phyloP scores from a whole-genome alignment of 768 basidiomycete genomes.

The Naematelia aurantialba region DNA sequence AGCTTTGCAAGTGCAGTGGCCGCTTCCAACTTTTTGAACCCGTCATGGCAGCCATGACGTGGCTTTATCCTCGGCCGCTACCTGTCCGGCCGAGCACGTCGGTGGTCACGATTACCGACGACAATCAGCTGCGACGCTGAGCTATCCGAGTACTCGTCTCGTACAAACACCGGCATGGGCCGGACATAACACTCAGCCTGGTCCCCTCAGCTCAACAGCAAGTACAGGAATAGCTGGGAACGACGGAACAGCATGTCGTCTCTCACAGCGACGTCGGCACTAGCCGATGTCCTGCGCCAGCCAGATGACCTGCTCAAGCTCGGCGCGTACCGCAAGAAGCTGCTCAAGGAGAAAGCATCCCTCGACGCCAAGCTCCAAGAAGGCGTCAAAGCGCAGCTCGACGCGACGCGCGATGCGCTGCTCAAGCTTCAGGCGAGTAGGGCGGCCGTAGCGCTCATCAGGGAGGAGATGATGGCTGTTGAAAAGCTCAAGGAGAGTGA shows the following conservation, averaged over 20 bases:
- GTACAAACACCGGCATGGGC: too few species aligned
- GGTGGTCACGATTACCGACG: not conserved
- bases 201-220: too few species aligned
- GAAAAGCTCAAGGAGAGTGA: conserved; percentile 73
- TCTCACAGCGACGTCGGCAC: conserved; percentile 26
- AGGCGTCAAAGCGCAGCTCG: conserved; percentile 88
- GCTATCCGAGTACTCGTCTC: too few species aligned
- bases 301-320: conserved; percentile 91
- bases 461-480: conserved; percentile 51
- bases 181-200: too few species aligned
- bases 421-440: conserved; percentile 45
- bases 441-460: conserved; percentile 39
- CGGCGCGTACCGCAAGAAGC: conserved; percentile 80
- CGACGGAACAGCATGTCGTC: conserved; percentile 6
- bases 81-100: too few species aligned
- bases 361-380: conserved; percentile 85
- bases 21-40: conserved; percentile 12
- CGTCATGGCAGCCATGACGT: conserved; percentile 8
- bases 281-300: conserved; percentile 74
- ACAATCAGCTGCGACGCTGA: not conserved
- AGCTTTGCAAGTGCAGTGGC: too few species aligned
- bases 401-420: conserved; percentile 78
- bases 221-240: too few species aligned
- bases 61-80: not conserved
- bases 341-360: conserved; percentile 93